phyloP scores from a whole-genome alignment of 2,329 filamentous ascomycete genomes.

The Sporothrix schenckii region DNA sequence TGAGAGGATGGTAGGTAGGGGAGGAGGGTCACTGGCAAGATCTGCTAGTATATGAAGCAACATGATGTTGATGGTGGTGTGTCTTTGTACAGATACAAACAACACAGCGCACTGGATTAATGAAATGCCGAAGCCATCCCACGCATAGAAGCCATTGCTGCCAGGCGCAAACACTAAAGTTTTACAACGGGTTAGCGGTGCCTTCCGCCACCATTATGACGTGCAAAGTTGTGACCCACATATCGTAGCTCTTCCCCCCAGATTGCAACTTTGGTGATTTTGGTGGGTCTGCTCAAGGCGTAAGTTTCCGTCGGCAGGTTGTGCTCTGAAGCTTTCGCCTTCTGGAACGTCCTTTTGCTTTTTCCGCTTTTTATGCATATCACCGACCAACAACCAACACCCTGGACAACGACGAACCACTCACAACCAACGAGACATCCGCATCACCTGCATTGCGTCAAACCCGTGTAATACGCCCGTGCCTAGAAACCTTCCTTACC shows the following conservation, averaged over 20 bases:
- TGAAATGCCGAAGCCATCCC: constrained; percentile 24
- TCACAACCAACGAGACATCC: not conserved
- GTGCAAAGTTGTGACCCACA: constrained; percentile 14
- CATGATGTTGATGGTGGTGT: not conserved
- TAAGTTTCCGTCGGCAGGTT: not conserved
- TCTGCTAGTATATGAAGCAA: not conserved
- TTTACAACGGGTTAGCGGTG: constrained; percentile 14
- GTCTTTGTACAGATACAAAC: not conserved
- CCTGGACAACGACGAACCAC: constrained; percentile 1
- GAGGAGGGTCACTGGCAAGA: not conserved
- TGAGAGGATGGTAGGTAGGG: not conserved
- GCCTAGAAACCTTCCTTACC: not conserved
- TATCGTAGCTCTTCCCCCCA: constrained; percentile 4
- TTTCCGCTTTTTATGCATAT: not conserved
- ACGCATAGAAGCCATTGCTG: constrained; percentile 7
- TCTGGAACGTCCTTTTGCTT: constrained; percentile 1
- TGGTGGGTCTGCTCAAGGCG: constrained; percentile 1
- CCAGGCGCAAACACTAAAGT: not conserved
- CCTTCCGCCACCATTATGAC: constrained; percentile 8
- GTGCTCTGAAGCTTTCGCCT: constrained; percentile 5
- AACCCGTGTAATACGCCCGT: constrained; percentile 16
- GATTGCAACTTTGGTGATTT: not conserved
- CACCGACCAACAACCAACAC: constrained; percentile 2
- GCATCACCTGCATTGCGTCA: constrained; percentile 13
- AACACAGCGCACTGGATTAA: constrained; percentile 21